Base-by-base conservation (phyloP, 2,329 filamentous ascomycete species). In the Sporothrix brunneoviolacea region DNA sequence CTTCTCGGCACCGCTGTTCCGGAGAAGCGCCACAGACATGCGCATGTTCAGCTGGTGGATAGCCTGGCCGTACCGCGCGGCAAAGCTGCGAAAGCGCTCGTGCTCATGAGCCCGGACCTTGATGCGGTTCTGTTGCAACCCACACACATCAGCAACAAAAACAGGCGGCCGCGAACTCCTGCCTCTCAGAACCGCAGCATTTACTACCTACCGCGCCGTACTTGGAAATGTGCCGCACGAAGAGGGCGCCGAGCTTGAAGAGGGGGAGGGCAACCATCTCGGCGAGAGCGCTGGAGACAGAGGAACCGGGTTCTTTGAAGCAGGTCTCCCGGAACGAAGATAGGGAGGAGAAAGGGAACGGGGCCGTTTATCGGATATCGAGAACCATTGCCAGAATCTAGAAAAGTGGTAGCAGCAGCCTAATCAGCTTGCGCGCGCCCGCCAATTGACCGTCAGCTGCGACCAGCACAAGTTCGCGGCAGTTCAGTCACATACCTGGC, bases 41-140 rank as follows among this genome's bases (percentile, higher is more conserved):
- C 78, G 74, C 81, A 84, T 84, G 59, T 84, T 84, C 48, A 84
- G 65, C 65, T 84, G 81, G 60, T 84, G 81, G 58, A 84, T 81
- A 9, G 68, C 65, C 61, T 84, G 81, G 53, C 81, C 81, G 61
- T 83, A 82, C 52, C 68, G 71, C 39, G 80, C 80, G 38, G 81
- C 81, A 55, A 83, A 76, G 6, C 64, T 65, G 51, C 81, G 79
- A 62, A 84, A 84, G 39, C 72, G 68, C 2, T 75, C 73, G 58
- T 84, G 81, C 38, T 84, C 80, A 59, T 84, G 81, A 42, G 81
- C 82, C 64, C 82, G 80, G 28, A 70, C 67, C 62, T 84, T 84
- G 61, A 84, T 84, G 57, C 70, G 79, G 62, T 84, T 84, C 81
- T 84, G 55, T n/a, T 16, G 16, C 12, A 13, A 18, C 12, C 15